Base-by-base conservation (phyloP, 2,329 filamentous ascomycete species). In the Coccinonectria pachysandricola region DNA sequence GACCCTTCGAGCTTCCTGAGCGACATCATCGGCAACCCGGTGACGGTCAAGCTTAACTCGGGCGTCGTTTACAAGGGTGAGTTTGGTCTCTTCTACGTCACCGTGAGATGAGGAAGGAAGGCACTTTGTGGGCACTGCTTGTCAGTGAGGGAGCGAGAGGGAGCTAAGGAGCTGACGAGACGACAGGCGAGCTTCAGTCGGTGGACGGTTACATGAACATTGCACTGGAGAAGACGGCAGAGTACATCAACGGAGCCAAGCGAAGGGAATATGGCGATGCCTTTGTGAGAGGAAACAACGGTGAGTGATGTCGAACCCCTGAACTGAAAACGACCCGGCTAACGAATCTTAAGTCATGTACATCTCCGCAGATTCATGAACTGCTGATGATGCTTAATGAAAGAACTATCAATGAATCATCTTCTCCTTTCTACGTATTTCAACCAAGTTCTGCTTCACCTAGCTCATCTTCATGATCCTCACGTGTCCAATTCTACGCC, bases 191-290 rank as follows among this genome's bases (percentile, higher is more conserved):
- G 54, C 71, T 96, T 19, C 87, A 96, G 54, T 94, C 87, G 1
- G 88, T 98, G 25, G 91, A 98, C 56, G 91, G 91, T 27, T 98
- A 96, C 62, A 98, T 98, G 91, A 98, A 98, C 62, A 95, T 98
- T 53, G 88, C 91, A 8, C 72, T 98, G 15, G 91, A 98, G 58
- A 91, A 94, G 61, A 93, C 86, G 12, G 79, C 84, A 40, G 91
- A 98, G 60, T 86, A 79, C 45, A 80, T 95, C 42, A 80, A 93
- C 49, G 88, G 87, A 21, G 72, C 76, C 39, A 75, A 88, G 58
- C 72, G 81, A 46, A 72, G 83, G 46, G 81, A 73, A 28, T 95
- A 94, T 53, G 88, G 88, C 6, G 88, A 96, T 64, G 85, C 88
- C 5, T 96, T 96, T 54, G 82, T 96, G 31, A 73, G 88, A 55